Evolutionary conservation across 2,329 filamentous ascomycete species (phyloP), one percentile per base, ranked within the genome.

Genomic region (Setomelanomma holmii): DNA sequence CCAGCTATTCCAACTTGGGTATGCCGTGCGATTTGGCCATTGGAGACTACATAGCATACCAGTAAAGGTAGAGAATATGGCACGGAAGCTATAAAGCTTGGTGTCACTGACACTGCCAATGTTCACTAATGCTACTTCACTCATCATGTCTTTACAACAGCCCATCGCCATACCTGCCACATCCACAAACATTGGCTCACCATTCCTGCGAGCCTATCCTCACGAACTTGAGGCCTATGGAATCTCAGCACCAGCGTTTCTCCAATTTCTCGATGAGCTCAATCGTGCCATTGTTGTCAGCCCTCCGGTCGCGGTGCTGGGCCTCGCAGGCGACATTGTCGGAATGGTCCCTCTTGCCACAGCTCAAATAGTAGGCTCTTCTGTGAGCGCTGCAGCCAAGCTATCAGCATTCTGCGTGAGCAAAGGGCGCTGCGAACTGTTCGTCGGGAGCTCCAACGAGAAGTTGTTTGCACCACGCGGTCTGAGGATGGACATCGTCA

Each of bases 171-270:
- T 51, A 12, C 51, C 40, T 8, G 45, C 51, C 14, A 39, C 51
- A 19, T n/a, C 12, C 43, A 20, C 39, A 22, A 20, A 30, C 6
- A 19, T 48, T 4, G 50, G 50, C 23, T 48, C 44, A 16, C 50
- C 50, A 19, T 53, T 53, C 40, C 19, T 48, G 12, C 21, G 50
- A 16, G 50, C 50, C n/a, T 53, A 53, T 23, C 50, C 50, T 6
- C 23, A 35, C 23, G 45, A 27, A 21, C 27, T 53, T 11, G 21
- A 49, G 23, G 16, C 40, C 10, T 49, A 33, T 34, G 35, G 22
- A 4, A 35, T 53, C n/a, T 17, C 45, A 2, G 22, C 40, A 4
- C 8, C 39, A 17, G 24, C 23, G 2, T 53, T 48, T 22, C 45
- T 53, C 34, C 8, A 23, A 6, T 53, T 53, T 21, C 35, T 53